phyloP scores from a whole-genome alignment of 2,329 filamentous ascomycete species.

The Xylariaceae sp. region DNA sequence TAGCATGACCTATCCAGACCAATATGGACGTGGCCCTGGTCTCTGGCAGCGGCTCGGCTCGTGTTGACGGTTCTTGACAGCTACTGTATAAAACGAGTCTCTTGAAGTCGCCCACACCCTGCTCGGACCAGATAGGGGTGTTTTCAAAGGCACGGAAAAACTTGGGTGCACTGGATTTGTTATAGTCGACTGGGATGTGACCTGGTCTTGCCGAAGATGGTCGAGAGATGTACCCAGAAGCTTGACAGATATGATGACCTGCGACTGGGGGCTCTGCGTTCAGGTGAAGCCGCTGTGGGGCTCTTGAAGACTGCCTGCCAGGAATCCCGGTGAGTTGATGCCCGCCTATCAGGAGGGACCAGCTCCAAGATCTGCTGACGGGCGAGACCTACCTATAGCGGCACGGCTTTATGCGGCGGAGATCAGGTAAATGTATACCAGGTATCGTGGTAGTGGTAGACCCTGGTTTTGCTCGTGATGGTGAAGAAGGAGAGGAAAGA shows the following conservation, averaged over 20 bases:
- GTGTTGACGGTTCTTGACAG: conserved; percentile 14
- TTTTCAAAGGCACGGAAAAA: no score
- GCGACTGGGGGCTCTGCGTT: conserved; percentile 14
- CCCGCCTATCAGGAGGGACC: conserved; percentile 20
- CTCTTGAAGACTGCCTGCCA: conserved; percentile 18
- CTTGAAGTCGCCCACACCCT: no score
- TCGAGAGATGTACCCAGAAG: conserved; percentile 19
- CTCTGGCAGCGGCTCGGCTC: conserved; percentile 13
- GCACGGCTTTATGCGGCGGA: conserved; percentile 21
- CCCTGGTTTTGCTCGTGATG: neutral
- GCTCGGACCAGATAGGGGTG: no score
- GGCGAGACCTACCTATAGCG: conserved; percentile 23
- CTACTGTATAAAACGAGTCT: no score
- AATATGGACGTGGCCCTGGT: conserved; percentile 13
- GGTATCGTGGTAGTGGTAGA: neutral
- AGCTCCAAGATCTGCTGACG: conserved; percentile 24
- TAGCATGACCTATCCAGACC: conserved; percentile 14
- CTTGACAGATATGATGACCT: conserved; percentile 14
- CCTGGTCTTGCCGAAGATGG: no score
- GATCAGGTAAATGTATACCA: conserved; percentile 10
- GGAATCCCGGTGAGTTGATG: conserved; percentile 15
- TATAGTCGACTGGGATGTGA: no score
- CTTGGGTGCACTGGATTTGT: no score
- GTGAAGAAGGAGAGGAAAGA: no score
- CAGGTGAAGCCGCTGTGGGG: conserved; percentile 20